These are phyloP conservation scores for Lactarius sp. DNA, from an alignment of 768 basidiomycete genomes.

Conservation along the genomic window DNA sequence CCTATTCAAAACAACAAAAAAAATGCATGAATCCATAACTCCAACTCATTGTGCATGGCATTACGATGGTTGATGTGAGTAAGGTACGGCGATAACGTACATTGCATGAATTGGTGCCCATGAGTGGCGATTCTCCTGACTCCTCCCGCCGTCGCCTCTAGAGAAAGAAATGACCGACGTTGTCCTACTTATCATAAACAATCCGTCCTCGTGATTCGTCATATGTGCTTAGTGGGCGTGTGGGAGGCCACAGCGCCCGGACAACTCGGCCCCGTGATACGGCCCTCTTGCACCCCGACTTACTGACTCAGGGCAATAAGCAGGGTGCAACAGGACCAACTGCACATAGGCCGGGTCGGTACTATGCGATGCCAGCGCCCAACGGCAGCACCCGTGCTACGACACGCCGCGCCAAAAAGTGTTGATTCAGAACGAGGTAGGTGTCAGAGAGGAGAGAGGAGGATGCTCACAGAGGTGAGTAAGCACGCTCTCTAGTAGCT, in stretches of 20 bases:
- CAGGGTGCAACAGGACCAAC: not conserved
- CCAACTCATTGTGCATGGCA: not conserved
- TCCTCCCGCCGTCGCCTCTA: too few relatives aligned
- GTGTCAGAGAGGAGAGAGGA: too few relatives aligned
- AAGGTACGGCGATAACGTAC: not conserved
- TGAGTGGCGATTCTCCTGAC: too few relatives aligned
- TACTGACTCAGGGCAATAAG: not conserved
- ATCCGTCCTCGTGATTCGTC: not conserved
- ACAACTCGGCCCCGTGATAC: not conserved
- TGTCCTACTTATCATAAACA: not conserved
- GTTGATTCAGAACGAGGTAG: not conserved
- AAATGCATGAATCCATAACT: not conserved
- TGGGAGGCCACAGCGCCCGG: not conserved
- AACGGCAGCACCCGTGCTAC: constrained; percentile 13
- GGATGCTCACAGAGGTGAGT: constrained; percentile 1
- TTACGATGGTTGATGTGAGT: not conserved
- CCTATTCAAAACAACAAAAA: not conserved
- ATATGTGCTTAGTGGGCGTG: not conserved
- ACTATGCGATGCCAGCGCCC: constrained; percentile 20
- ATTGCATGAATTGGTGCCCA: not conserved
- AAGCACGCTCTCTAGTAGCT: constrained; percentile 13
- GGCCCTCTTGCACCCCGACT: not conserved
- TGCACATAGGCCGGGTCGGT: not conserved
- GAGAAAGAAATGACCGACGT: not conserved
- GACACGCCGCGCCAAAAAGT: not conserved